Base-by-base conservation (phyloP, 441 rosid species). In the Breynia disticha region DNA sequence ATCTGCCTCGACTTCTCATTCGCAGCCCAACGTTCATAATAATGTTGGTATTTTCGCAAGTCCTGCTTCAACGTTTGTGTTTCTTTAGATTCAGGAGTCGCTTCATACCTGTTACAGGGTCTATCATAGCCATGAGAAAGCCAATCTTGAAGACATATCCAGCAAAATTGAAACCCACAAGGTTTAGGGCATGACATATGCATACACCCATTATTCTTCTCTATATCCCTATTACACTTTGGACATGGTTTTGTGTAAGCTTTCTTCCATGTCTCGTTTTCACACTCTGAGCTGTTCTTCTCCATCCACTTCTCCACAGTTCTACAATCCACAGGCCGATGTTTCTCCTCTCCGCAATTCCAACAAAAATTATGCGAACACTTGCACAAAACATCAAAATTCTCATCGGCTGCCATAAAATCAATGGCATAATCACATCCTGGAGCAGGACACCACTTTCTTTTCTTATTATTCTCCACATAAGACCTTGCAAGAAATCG, bases 391-490 rank as follows among this genome's bases (percentile, higher is more conserved):
- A 83, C 86, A 64, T 81, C 88, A 59, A 63, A 86, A 39, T 41
- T 75, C 62, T 71, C 86, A 72, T 78, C 54, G 16, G 83, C 88
- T 18, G 74, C 68, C 56, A 54, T 47, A 71, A 81, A 83, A 54
- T 79, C 78, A 64, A 79, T 63, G 6, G 86, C 95, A 64, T 52
- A 59, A 18, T 82, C 87, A 43, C 94, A 82, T 45, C 90, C 87
- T 1, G 85, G 85, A 49, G 90, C 94, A 65, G 95, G 95, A 74
- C 95, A 87, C 95, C 96, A 87, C 69, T 87, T 87, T 70, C 79
- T 82, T 86, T 76, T 81, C 66, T 76, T 77, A 61, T 80, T 84
- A 61, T 79, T 81, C 72, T 82, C 96, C 43, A 87, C 59, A 61
- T 77, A 87, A 22, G 94, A 87, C 61, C 90, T 74, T 50, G 78